Evolutionary conservation across 257 asterid genomes (phyloP).

Genomic region (Solanum peruvianum): DNA sequence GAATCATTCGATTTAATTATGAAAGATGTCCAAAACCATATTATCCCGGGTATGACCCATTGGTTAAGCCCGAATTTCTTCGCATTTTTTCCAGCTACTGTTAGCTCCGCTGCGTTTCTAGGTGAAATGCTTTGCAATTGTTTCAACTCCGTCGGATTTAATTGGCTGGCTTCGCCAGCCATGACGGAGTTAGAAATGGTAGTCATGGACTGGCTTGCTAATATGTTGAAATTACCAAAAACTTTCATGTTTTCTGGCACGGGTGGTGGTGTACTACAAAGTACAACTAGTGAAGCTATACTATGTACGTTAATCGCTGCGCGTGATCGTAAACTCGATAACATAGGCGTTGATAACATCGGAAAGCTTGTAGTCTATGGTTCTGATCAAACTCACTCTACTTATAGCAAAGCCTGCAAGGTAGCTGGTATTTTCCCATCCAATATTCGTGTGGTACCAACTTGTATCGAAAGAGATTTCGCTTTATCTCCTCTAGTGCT

Average conservation of each 20-base stretch:
- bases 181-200: constrained; percentile 26
- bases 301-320: constrained; percentile 14
- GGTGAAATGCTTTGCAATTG: constrained; percentile 21
- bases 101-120: constrained; percentile 15
- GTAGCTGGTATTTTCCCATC: constrained; percentile 16
- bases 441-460: constrained; percentile 11
- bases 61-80: constrained; percentile 27
- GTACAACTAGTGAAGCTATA: constrained; percentile 20
- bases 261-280: constrained; percentile 20
- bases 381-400: constrained; percentile 20
- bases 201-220: constrained; percentile 19
- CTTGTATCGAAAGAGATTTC: constrained; percentile 3
- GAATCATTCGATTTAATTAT: constrained; percentile 8
- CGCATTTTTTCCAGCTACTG: constrained; percentile 24
- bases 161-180: constrained; percentile 21
- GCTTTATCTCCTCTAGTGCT: neutral
- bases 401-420: constrained; percentile 17
- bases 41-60: constrained; percentile 21
- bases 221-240: constrained; percentile 13
- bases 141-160: constrained; percentile 23
- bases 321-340: constrained; percentile 1
- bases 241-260: constrained; percentile 18
- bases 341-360: neutral
- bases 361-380: constrained; percentile 9
- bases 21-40: constrained; percentile 4